phyloP scores from a whole-genome alignment of 2,329 filamentous ascomycete genomes.

The Lachnellula subtilissima region DNA sequence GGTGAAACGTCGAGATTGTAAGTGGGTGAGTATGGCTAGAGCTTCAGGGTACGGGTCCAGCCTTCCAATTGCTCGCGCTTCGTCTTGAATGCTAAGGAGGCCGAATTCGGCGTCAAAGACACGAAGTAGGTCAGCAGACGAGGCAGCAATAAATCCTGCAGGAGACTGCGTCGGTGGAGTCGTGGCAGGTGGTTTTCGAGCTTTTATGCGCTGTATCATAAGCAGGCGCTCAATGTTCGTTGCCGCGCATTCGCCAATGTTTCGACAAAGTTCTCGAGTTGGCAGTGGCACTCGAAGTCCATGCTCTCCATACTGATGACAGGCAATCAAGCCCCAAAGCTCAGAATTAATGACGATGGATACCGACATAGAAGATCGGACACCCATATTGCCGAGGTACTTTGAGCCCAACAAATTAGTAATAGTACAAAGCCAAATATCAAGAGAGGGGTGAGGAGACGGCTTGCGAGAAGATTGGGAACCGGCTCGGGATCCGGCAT shows the following conservation, averaged over 20 bases:
- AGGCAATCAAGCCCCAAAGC: slow-evolving; percentile 82
- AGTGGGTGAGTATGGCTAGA: slow-evolving; percentile 16
- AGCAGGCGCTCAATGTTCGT: slow-evolving; percentile 19
- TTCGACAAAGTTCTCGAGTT: slow-evolving; percentile 81
- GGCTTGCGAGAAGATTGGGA: too few relatives aligned
- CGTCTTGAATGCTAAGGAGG: slow-evolving; percentile 19
- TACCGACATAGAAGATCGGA: slow-evolving; percentile 87
- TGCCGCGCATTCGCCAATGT: slow-evolving; percentile 49
- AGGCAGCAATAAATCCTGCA: slow-evolving; percentile 16
- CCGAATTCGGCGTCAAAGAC: slow-evolving; percentile 24
- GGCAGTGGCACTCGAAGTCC: slow-evolving; percentile 86
- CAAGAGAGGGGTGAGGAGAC: too few relatives aligned
- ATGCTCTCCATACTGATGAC: slow-evolving; percentile 68
- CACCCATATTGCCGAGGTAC: slow-evolving; percentile 80
- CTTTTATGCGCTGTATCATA: slow-evolving; percentile 16
- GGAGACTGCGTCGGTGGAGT: slow-evolving; percentile 13
- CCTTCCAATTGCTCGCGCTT: slow-evolving; percentile 21
- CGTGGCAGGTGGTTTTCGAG: slow-evolving; percentile 10
- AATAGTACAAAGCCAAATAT: too few relatives aligned
- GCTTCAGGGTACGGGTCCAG: slow-evolving; percentile 23
- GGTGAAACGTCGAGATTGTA: slow-evolving; percentile 16
- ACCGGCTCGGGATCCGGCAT: too few relatives aligned
- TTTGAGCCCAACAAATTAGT: slow-evolving; percentile 31
- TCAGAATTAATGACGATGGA: slow-evolving; percentile 80
- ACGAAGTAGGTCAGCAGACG: slow-evolving; percentile 19